These are phyloP conservation scores for Hygrophoropsis aurantiaca DNA, from an alignment of 768 basidiomycete genomes.

Conservation along the genomic window DNA sequence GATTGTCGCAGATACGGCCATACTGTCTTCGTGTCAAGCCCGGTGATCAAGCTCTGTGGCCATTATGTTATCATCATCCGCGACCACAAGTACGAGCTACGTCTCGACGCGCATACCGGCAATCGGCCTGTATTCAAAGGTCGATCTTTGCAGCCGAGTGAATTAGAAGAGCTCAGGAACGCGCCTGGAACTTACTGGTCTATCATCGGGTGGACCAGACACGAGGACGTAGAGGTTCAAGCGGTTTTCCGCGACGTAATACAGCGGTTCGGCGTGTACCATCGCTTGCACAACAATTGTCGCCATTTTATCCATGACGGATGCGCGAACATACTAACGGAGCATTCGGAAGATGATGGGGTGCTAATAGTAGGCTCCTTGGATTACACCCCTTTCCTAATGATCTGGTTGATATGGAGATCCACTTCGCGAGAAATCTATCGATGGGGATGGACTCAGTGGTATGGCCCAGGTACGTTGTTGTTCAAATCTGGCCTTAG, in stretches of 20 bases:
- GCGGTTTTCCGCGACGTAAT: background rate
- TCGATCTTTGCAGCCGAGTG: background rate
- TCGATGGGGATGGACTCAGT: background rate
- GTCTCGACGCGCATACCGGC: background rate
- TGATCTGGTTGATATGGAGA: background rate
- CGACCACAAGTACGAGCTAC: constrained; percentile 1
- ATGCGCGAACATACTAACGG: background rate
- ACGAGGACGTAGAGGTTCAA: background rate
- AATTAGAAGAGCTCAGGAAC: background rate
- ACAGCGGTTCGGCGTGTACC: background rate
- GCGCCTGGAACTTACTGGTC: background rate
- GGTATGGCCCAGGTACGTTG: background rate
- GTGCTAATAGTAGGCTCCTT: background rate
- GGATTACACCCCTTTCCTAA: background rate
- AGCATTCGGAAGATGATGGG: background rate
- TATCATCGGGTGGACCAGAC: background rate
- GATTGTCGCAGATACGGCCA: background rate
- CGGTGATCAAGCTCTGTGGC: constrained; percentile 1
- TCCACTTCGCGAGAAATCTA: background rate
- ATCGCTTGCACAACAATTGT: constrained; percentile 1
- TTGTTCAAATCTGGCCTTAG: too few relatives aligned
- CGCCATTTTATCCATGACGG: constrained; percentile 1
- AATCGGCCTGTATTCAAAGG: background rate
- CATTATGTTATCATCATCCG: constrained; percentile 1
- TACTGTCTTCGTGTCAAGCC: background rate